phyloP scores from a whole-genome alignment of 2,329 filamentous ascomycete species.

The Aspergillus tanneri region DNA sequence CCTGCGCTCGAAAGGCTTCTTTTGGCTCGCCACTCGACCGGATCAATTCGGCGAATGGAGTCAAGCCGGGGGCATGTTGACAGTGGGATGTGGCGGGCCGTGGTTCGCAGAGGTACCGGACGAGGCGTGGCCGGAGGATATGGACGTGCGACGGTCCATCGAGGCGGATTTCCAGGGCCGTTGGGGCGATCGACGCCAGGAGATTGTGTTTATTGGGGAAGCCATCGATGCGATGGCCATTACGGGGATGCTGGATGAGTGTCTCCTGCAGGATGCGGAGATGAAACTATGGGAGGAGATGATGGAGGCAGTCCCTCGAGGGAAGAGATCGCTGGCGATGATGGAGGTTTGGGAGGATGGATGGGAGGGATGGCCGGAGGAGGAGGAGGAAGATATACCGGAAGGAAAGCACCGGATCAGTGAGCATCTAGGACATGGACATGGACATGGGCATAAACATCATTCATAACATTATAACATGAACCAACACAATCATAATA shows the following conservation, averaged over 20 bases:
- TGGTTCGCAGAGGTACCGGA: constrained; percentile 61
- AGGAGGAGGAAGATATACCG: constrained; percentile 25
- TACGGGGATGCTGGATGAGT: constrained; percentile 56
- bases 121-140: constrained; percentile 53
- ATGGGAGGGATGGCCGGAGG: constrained; percentile 55
- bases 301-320: constrained; percentile 45
- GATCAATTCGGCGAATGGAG: constrained; percentile 47
- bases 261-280: constrained; percentile 62
- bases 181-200: constrained; percentile 70
- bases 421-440: constrained; percentile 26
- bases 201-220: constrained; percentile 73
- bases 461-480: too few species aligned
- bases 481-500: too few species aligned
- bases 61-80: constrained; percentile 48
- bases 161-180: constrained; percentile 50
- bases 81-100: constrained; percentile 41
- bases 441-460: constrained; percentile 20
- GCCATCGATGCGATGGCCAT: constrained; percentile 56
- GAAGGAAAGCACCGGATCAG: constrained; percentile 31
- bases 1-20: constrained; percentile 47
- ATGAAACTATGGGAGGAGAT: constrained; percentile 55
- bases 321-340: constrained; percentile 49
- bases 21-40: constrained; percentile 46
- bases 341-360: constrained; percentile 58
- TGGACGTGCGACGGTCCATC: constrained; percentile 50